These are phyloP conservation scores for Strigomonas culicis DNA, from an alignment of 208 protist species.

Conservation along the genomic window DNA sequence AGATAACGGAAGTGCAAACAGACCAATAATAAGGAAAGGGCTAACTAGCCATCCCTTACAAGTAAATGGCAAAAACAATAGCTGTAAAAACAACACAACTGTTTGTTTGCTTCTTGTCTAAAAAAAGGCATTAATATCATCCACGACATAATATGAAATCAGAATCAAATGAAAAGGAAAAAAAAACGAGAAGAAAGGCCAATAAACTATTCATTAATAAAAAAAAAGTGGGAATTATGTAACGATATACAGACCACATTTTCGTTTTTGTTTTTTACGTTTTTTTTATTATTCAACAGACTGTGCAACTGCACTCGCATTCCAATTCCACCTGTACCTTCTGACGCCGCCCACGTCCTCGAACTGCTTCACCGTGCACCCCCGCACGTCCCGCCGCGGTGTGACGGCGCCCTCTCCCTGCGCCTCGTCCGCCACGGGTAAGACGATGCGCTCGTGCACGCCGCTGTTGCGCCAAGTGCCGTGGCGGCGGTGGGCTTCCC, in stretches of 20 bases:
- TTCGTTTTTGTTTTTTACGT: background rate
- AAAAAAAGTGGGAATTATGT: constrained; percentile 4
- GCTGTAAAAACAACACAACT: background rate
- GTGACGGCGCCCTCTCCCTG: too few species aligned
- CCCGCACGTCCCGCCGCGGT: too few species aligned
- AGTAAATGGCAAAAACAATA: background rate
- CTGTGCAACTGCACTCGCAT: background rate
- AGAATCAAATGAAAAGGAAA: constrained; percentile 1
- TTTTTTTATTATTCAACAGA: background rate
- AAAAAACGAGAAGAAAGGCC: background rate
- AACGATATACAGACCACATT: background rate
- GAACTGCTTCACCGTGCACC: background rate
- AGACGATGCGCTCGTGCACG: too few species aligned
- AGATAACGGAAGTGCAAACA: background rate
- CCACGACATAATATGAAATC: background rate
- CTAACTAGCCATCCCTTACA: background rate
- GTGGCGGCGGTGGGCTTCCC: too few species aligned
- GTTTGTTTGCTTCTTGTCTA: too few species aligned
- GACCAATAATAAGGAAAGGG: background rate
- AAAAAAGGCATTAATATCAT: background rate
- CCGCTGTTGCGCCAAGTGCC: too few species aligned
- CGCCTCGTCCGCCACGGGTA: too few species aligned
- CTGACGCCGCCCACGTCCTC: background rate
- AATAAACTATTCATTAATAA: background rate
- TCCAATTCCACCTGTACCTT: background rate